Evolutionary conservation across 192 early-diverging fungal genomes (phyloP), one percentile per base, ranked within the genome.

Genomic region (Radiomyces spectabilis): DNA sequence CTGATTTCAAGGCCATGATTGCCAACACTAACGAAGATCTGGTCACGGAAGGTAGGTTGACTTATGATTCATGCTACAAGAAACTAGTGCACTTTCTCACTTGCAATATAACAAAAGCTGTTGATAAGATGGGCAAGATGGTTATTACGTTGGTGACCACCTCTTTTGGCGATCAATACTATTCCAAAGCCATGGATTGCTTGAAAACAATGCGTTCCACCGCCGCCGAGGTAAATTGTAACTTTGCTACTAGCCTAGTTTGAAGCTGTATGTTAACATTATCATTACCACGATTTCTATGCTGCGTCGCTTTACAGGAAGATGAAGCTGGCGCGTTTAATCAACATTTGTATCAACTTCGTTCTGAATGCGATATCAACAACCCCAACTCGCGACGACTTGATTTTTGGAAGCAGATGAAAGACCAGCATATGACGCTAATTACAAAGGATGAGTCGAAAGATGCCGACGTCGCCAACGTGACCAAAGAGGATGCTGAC

Each of bases 1-100:
- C 40, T 7, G 82, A 85, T 57, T 87, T 85, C 45, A 56, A 71
- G 19, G 70, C 70, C n/a, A 82, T 87, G 76, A 40, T 84, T 24
- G 55, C 41, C 9, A 65, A 81, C 24, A 59, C 59, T 19, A 61
- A 78, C 18, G 68, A 73, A 24, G 81, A 81, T 57, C 55, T 80
- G 7, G 72, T 80, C n/a, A 42, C 65, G 16, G 66, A 48, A 31
- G 85, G 82, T 65, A 76, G 43, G 27, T 34, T 5, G 29, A 19
- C 26, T 49, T 13, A 50, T 32, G 27, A 15, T 21, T 41, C 51
- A 29, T 47, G 26, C 24, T 16, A 16, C 8, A 25, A 18, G 21
- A 6, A 32, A 42, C 16, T 41, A 30, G 13, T 8, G 15, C 33
- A 9, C 15, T n/a, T 34, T 32, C 4, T 50, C 22, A 50, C 66